Evolutionary conservation across 192 early-diverging fungal species (phyloP).

Genomic region (Chytriomyces hyalinus): DNA sequence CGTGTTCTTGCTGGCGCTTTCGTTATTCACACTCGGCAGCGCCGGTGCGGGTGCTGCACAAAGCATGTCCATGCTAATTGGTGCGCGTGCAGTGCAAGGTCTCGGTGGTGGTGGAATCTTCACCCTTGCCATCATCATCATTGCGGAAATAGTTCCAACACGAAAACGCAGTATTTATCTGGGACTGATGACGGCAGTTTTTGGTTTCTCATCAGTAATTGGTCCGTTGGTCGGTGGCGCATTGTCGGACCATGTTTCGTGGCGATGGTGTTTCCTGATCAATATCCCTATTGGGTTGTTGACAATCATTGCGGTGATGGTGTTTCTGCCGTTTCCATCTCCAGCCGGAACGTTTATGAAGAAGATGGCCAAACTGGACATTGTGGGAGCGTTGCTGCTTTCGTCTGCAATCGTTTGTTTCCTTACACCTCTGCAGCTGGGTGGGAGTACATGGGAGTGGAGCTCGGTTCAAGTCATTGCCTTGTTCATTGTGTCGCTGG

Average conservation of each 20-base stretch:
- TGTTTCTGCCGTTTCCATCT: conserved; percentile 65
- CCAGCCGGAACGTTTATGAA: conserved; percentile 52
- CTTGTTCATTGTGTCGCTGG: conserved; percentile 71
- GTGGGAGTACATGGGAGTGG: conserved; percentile 68
- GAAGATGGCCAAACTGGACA: conserved; percentile 76
- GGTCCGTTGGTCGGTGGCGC: conserved; percentile 87
- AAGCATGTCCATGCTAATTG: conserved; percentile 65
- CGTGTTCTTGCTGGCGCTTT: conserved; percentile 71
- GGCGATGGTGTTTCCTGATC: conserved; percentile 70
- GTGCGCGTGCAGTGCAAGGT: conserved; percentile 77
- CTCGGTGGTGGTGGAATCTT: conserved; percentile 82
- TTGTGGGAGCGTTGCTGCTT: conserved; percentile 52
- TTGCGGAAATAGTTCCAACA: conserved; percentile 15
- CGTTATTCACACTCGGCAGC: conserved; percentile 79
- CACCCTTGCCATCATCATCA: conserved; percentile 69
- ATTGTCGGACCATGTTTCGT: conserved; percentile 68
- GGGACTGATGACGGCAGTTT: conserved; percentile 72
- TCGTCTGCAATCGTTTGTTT: conserved; percentile 16
- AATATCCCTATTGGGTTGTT: conserved; percentile 76
- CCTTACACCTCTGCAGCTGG: conserved; percentile 65
- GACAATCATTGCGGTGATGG: conserved; percentile 59
- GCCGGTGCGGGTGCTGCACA: conserved; percentile 80
- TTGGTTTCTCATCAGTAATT: conserved; percentile 69
- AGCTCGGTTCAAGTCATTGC: conserved; percentile 61
- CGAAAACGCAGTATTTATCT: conserved; percentile 71